Percentiles rank a stretch among this genome's conserved stretches.
Evolutionary conservation across 768 basidiomycete genomes (phyloP).

Genomic region (Suillus subaureus): DNA sequence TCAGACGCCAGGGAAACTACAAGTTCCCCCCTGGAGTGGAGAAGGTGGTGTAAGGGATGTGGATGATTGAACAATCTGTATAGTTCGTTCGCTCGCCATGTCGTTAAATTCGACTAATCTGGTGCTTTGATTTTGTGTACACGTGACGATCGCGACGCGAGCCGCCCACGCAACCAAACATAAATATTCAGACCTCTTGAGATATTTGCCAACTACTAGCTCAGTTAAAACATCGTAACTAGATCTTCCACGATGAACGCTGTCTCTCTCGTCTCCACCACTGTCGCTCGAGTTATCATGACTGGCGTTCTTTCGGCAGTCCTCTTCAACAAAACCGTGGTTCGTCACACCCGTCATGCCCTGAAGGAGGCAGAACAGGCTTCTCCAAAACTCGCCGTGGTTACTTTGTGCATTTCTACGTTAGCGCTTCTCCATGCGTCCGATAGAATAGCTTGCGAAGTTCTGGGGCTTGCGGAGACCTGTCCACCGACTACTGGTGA

Average conservation of each 20-base stretch:
- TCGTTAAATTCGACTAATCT: not conserved
- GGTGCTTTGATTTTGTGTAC: not conserved
- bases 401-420: not conserved
- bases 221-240: not conserved
- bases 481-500: not conserved
- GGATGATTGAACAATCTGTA: not conserved
- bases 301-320: not conserved
- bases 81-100: not conserved
- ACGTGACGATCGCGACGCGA: not conserved
- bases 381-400: not conserved
- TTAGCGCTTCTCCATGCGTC: not conserved
- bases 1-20: constrained; percentile 71
- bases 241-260: not conserved
- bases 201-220: not conserved
- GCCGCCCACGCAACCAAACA: not conserved
- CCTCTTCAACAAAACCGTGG: not conserved
- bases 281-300: not conserved
- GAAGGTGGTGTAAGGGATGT: constrained; percentile 25
- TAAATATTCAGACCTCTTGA: not conserved
- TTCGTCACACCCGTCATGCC: not conserved
- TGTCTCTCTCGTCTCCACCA: not conserved
- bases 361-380: not conserved
- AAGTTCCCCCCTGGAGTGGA: constrained; percentile 65
- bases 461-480: not conserved
- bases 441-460: not conserved